Percentiles rank a stretch among this genome's conserved stretches.
phyloP scores from a whole-genome alignment of 441 rosid genomes.

The Euphorbia celastroides region DNA sequence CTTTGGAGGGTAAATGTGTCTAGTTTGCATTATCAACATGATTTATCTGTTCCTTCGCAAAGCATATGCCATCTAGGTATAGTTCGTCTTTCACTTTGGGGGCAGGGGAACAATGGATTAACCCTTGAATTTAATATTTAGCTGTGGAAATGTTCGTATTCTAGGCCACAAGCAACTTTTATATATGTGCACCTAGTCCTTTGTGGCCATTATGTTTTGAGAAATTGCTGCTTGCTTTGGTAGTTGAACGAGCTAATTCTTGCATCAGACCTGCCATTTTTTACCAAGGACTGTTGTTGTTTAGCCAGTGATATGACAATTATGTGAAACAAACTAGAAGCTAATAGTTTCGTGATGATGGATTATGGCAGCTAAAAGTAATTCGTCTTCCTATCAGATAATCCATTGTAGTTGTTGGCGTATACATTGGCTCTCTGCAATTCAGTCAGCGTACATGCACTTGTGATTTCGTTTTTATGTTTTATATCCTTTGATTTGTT shows the following conservation, averaged over 20 bases:
- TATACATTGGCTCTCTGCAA: not conserved
- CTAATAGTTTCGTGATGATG: not conserved
- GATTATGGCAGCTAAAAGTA: not conserved
- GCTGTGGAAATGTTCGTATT: not conserved
- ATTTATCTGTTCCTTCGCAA: not conserved
- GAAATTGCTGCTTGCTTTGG: not conserved
- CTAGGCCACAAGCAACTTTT: not conserved
- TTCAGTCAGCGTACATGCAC: not conserved
- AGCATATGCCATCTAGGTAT: not conserved
- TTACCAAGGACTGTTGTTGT: not conserved
- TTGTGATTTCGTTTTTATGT: not conserved
- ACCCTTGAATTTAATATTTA: not conserved
- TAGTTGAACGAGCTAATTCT: not conserved
- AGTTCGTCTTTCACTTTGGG: not conserved
- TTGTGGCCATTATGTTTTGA: not conserved
- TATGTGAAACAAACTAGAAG: not conserved
- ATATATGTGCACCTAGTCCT: not conserved
- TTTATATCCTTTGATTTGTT: not conserved
- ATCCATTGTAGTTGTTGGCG: not conserved
- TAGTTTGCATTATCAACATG: not conserved
- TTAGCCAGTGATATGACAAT: not conserved
- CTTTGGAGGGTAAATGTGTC: not conserved
- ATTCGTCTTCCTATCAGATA: no score
- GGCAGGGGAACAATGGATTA: not conserved
- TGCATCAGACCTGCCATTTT: not conserved